These are phyloP conservation scores for Schizonepeta tenuifolia DNA, from an alignment of 257 asterid species.

Conservation along the genomic window DNA sequence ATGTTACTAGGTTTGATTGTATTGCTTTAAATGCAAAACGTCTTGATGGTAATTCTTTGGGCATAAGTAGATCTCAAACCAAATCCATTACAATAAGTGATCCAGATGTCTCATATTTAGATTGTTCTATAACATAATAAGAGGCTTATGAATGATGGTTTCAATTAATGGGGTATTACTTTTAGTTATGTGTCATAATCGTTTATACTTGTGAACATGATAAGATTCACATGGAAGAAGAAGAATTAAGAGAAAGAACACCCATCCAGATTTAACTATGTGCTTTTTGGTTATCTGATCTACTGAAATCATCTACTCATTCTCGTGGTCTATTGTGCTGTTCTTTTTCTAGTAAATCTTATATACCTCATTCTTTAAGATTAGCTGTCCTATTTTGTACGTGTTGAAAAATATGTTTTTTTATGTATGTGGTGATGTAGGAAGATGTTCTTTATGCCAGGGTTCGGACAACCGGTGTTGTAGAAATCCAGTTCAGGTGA, in stretches of 20 bases:
- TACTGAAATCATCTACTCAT: neutral
- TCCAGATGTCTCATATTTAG: neutral
- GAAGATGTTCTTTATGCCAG: constrained; percentile 98
- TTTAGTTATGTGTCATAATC: neutral
- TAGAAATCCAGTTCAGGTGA: constrained; percentile 99
- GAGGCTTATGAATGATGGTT: neutral
- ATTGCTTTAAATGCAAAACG: neutral
- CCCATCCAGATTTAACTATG: neutral
- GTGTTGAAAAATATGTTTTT: constrained; percentile 26
- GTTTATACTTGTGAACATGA: neutral
- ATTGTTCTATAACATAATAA: constrained; percentile 2
- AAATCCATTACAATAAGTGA: constrained; percentile 18
- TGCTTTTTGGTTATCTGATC: constrained; percentile 7
- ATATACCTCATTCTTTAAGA: constrained; percentile 1
- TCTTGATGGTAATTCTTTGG: neutral
- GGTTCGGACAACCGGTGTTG: constrained; percentile 98
- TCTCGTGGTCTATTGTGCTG: neutral
- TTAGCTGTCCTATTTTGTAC: constrained; percentile 7
- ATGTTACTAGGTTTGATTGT: neutral
- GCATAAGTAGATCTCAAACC: constrained; percentile 4
- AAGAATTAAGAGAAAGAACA: neutral
- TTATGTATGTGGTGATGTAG: constrained; percentile 54
- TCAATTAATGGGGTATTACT: constrained; percentile 9
- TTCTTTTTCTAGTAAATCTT: constrained; percentile 9
- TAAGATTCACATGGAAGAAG: constrained; percentile 6